phyloP scores from a whole-genome alignment of 1,284 basidiomycete species.

The Naganishia sp. region DNA sequence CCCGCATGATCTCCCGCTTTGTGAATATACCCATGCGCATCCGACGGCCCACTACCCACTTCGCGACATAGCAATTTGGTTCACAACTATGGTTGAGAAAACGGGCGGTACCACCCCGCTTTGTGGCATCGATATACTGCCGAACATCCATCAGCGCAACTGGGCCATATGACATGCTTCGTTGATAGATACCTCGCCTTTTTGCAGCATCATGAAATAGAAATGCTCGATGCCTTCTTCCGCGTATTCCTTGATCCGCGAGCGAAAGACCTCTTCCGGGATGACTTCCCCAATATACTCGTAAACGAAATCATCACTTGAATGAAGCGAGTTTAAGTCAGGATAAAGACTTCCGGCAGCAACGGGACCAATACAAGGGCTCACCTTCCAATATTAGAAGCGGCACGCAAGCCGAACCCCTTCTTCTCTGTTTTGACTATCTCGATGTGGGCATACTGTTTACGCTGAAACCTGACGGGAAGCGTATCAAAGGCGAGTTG shows the following conservation, averaged over 20 bases:
- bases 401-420: constrained; percentile 86
- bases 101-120: constrained; percentile 90
- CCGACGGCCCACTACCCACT: constrained; percentile 90
- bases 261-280: constrained; percentile 79
- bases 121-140: constrained; percentile 97
- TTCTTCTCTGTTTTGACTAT: constrained; percentile 95
- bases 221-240: constrained; percentile 93
- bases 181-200: constrained; percentile 75
- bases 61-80: constrained; percentile 98
- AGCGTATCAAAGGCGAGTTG: not conserved
- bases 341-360: constrained; percentile 5
- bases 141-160: constrained; percentile 14
- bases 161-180: not conserved
- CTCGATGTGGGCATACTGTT: constrained; percentile 81
- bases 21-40: constrained; percentile 99
- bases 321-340: not conserved
- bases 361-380: constrained; percentile 45
- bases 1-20: constrained; percentile 72
- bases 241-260: constrained; percentile 91
- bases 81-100: constrained; percentile 99
- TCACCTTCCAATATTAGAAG: constrained; percentile 69
- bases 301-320: constrained; percentile 88
- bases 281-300: constrained; percentile 99
- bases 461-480: constrained; percentile 68
- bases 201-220: constrained; percentile 99